phyloP scores from a whole-genome alignment of 2,329 filamentous ascomycete genomes.

The Epichloe brachyelytri region DNA sequence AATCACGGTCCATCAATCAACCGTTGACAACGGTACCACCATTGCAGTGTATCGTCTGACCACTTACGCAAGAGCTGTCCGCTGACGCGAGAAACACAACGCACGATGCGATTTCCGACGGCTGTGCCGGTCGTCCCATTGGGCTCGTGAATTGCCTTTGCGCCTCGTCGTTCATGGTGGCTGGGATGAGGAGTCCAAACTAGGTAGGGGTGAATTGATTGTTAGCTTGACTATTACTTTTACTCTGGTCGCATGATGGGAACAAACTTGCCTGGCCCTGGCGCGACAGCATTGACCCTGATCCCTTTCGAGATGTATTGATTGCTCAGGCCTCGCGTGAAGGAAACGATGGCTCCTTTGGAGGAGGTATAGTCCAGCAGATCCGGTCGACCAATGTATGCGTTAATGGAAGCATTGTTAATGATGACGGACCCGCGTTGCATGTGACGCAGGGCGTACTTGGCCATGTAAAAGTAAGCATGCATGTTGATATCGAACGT shows the following conservation, averaged over 20 bases:
- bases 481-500: constrained; percentile 81
- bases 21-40: constrained; percentile 37
- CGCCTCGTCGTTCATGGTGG: constrained; percentile 57
- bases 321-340: constrained; percentile 66
- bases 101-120: constrained; percentile 68
- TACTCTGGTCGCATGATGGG: no score
- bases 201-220: neutral
- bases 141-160: constrained; percentile 62
- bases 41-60: constrained; percentile 50
- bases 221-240: no score
- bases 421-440: constrained; percentile 63
- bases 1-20: neutral
- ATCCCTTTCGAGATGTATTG: constrained; percentile 62
- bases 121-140: constrained; percentile 67
- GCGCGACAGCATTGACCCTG: constrained; percentile 63
- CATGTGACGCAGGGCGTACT: constrained; percentile 66
- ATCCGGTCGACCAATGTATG: constrained; percentile 68
- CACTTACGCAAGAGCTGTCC: constrained; percentile 62
- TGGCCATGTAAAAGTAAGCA: constrained; percentile 67
- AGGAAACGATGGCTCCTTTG: constrained; percentile 66
- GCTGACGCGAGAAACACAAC: constrained; percentile 68
- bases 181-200: constrained; percentile 67
- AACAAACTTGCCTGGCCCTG: constrained; percentile 42
- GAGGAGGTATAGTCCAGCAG: constrained; percentile 73
- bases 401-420: constrained; percentile 77